Conservation (phyloP, 306 rosid genomes). For the Morella rubra region DNA sequence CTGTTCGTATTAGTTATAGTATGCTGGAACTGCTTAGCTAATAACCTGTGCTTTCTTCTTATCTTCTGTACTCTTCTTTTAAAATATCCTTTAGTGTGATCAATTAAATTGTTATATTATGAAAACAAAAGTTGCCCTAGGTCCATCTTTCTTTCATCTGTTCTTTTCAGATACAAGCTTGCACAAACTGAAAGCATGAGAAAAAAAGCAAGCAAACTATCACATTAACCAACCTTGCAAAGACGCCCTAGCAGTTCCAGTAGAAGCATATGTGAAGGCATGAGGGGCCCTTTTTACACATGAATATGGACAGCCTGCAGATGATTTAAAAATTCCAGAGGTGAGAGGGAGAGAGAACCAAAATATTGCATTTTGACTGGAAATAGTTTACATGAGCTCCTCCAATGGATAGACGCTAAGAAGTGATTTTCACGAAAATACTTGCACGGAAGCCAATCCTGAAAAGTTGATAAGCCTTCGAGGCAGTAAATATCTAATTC, state of each 20-base stretch:
- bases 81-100: not conserved
- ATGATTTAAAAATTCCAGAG: slow-evolving; percentile 4
- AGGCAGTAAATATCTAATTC: not conserved
- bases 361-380: not conserved
- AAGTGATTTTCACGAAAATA: slow-evolving; percentile 4
- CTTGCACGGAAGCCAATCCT: not conserved
- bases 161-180: not conserved
- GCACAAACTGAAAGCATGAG: not conserved
- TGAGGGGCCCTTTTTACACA: slow-evolving; percentile 83
- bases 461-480: not conserved
- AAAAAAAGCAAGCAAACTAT: slow-evolving; percentile 7
- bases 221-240: slow-evolving; percentile 67
- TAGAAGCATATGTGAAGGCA: slow-evolving; percentile 67
- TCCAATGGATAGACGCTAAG: not conserved
- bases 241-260: slow-evolving; percentile 72
- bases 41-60: not conserved
- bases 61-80: not conserved
- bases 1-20: slow-evolving; percentile 9
- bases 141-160: not conserved
- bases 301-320: slow-evolving; percentile 78
- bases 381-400: not conserved
- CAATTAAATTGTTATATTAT: not conserved
- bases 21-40: not conserved
- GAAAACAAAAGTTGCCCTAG: not conserved
- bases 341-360: not conserved